phyloP scores from a whole-genome alignment of 352 stramenopile species.

The Phytophthora quininea region DNA sequence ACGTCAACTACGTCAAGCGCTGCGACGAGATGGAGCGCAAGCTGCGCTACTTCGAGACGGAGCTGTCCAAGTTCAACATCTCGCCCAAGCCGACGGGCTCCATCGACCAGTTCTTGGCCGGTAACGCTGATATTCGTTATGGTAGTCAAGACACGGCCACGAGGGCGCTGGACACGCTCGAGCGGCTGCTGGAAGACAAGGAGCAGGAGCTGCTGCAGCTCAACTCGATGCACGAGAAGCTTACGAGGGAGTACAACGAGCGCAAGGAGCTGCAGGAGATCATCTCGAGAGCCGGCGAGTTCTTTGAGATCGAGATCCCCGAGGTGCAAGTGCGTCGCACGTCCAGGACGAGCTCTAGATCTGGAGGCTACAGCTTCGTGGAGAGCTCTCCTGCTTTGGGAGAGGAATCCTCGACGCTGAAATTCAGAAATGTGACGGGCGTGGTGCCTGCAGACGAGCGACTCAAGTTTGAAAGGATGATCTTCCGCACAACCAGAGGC shows the following conservation, averaged over 20 bases:
- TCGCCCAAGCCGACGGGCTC: conserved; percentile 66
- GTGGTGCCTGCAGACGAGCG: conserved; percentile 94
- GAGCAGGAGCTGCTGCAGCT: conserved; percentile 96
- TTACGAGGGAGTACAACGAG: conserved; percentile 98
- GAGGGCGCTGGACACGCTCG: conserved; percentile 94
- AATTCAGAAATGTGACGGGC: conserved; percentile 95
- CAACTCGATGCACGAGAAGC: conserved; percentile 98
- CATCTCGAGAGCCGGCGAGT: conserved; percentile 76
- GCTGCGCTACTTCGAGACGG: conserved; percentile 95
- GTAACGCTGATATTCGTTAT: conserved; percentile 79
- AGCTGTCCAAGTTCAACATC: conserved; percentile 96
- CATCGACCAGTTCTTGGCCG: conserved; percentile 79
- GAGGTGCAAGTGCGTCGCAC: conserved; percentile 57
- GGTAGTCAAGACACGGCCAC: conserved; percentile 81
- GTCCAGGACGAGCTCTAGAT: conserved; percentile 63
- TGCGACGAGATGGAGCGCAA: conserved; percentile 99
- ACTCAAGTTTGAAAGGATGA: conserved; percentile 97
- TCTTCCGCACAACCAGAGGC: conserved; percentile 98
- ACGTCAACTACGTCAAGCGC: conserved; percentile 98
- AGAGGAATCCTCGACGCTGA: conserved; percentile 67
- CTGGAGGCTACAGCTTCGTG: conserved; percentile 61
- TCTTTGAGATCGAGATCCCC: conserved; percentile 87
- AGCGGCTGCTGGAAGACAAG: conserved; percentile 96
- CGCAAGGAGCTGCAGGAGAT: conserved; percentile 89
- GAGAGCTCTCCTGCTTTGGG: conserved; percentile 21